Base-by-base conservation (phyloP, 176 grass and related monocot genomes). In the barley (Hordeum vulgare) region DNA sequence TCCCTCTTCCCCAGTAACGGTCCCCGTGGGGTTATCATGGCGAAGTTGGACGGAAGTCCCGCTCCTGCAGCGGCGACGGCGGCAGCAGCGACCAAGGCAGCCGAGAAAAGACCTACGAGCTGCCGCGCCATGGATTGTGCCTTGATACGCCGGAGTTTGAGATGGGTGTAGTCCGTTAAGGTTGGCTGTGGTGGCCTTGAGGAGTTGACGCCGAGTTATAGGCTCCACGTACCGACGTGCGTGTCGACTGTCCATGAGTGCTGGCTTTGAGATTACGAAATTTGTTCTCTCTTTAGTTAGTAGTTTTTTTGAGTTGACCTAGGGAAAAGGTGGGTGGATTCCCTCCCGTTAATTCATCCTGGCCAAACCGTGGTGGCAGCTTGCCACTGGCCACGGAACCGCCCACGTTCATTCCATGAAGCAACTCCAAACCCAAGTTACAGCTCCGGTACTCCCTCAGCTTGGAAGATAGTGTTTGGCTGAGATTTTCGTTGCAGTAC, bases 11-110 rank as follows among this genome's bases (percentile, higher is more conserved):
- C 70, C 7, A 8, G 7, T 9, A 72, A 27, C 1, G 7, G 60
- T 9, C 68, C 47, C 8, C 24, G 69, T 13, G 69, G 69, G 39
- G 4, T 17, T 36, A 84, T 56, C 4, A 66, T 0, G 0, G 39
- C 45, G 84, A 44, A 84, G 80, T 84, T 68, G 6, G 72, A 5
- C 15, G 84, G 74, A 40, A 79, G 56, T 9, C 26, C 69, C 23
- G 44, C 69, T 7, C 40, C 42, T 10, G 75, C 68, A 23, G 60
- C 80, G 15, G 51, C 75, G 78, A 6, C 42, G 20, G 75, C 76
- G 37, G 36, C 80, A 14, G 23, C 8, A 15, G 61, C 75, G 37
- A 80, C 18, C 35, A 88, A 1, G 15, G 10, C 27, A 21, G 3
- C 76, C 3, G 0, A 0, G 9, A 60, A 27, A 7, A 56, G 37